A percentile compares a stretch with the other conserved stretches of the same genome.
These are phyloP conservation scores for Drosera capensis DNA, from an alignment of 148 eudicot genomes.

Conservation along the genomic window DNA sequence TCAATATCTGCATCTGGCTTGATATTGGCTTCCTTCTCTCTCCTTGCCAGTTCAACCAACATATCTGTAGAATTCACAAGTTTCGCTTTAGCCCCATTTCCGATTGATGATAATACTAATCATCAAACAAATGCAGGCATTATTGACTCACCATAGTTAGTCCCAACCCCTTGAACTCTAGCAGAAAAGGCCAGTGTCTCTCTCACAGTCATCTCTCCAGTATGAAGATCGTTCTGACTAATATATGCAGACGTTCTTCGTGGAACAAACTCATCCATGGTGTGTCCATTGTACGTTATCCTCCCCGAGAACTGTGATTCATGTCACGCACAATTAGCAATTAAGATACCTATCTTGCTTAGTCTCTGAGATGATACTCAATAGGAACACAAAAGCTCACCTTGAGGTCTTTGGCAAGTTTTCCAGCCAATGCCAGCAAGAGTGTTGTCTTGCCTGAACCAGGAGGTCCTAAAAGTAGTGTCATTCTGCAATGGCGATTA, in stretches of 20 bases:
- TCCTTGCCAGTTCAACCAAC: slow-evolving; percentile 42
- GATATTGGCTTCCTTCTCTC: slow-evolving; percentile 54
- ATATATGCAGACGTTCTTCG: slow-evolving; percentile 43
- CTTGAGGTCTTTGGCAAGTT: slow-evolving; percentile 46
- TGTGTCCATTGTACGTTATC: slow-evolving; percentile 41
- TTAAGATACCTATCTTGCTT: slow-evolving; percentile 15
- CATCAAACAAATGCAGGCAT: too few species aligned
- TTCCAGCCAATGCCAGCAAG: slow-evolving; percentile 73
- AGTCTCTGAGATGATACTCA: background rate
- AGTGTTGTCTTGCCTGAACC: slow-evolving; percentile 80
- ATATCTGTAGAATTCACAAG: slow-evolving; percentile 19
- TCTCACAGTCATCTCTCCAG: slow-evolving; percentile 47
- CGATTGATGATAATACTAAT: background rate
- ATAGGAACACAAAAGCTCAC: slow-evolving; percentile 9
- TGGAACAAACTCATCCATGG: slow-evolving; percentile 39
- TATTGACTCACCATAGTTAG: slow-evolving; percentile 27
- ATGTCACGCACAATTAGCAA: background rate
- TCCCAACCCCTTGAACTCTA: slow-evolving; percentile 48
- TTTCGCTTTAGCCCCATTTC: background rate
- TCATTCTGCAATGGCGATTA: slow-evolving; percentile 38
- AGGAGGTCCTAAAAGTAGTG: slow-evolving; percentile 80
- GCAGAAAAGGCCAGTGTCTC: slow-evolving; percentile 49
- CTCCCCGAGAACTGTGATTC: slow-evolving; percentile 21
- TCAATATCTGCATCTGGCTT: slow-evolving; percentile 62
- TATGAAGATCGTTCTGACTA: slow-evolving; percentile 47